Percentiles rank a stretch among this genome's conserved stretches.
phyloP scores from a whole-genome alignment of 2,329 filamentous ascomycete genomes.

The Nigrograna mackinnonii region DNA sequence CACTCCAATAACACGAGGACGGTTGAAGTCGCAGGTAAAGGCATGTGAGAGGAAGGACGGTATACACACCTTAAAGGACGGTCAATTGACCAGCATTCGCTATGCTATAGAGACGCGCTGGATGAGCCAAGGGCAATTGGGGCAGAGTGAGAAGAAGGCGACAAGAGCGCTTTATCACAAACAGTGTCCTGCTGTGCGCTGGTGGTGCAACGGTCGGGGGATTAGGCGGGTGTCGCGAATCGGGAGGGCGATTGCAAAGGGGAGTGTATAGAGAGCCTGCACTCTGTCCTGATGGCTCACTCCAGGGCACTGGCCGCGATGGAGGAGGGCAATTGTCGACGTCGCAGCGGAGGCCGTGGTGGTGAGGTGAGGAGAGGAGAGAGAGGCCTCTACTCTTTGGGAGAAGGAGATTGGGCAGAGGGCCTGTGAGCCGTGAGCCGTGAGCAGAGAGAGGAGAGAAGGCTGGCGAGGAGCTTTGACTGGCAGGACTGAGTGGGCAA shows the following conservation, averaged over 20 bases:
- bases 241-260: neutral
- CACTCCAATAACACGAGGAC: slow-evolving; percentile 18
- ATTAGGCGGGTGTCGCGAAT: slow-evolving; percentile 3
- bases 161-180: slow-evolving; percentile 14
- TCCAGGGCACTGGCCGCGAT: slow-evolving; percentile 14
- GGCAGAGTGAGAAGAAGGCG: neutral
- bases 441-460: neutral
- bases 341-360: slow-evolving; percentile 33
- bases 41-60: neutral
- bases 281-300: slow-evolving; percentile 6
- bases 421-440: neutral
- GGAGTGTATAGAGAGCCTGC: neutral
- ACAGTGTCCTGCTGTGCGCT: slow-evolving; percentile 11
- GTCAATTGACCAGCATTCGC: slow-evolving; percentile 38
- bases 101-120: slow-evolving; percentile 4
- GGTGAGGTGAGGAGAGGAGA: slow-evolving; percentile 12
- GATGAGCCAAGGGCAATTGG: slow-evolving; percentile 2
- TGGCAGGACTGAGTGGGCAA: neutral
- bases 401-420: slow-evolving; percentile 5
- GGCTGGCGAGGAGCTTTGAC: neutral
- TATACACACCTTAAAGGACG: slow-evolving; percentile 29
- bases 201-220: slow-evolving; percentile 23
- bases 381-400: slow-evolving; percentile 2
- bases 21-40: slow-evolving; percentile 18
- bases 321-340: slow-evolving; percentile 27